Conservation (phyloP, 2,329 filamentous ascomycete species). For the Coniochaeta sp. region DNA sequence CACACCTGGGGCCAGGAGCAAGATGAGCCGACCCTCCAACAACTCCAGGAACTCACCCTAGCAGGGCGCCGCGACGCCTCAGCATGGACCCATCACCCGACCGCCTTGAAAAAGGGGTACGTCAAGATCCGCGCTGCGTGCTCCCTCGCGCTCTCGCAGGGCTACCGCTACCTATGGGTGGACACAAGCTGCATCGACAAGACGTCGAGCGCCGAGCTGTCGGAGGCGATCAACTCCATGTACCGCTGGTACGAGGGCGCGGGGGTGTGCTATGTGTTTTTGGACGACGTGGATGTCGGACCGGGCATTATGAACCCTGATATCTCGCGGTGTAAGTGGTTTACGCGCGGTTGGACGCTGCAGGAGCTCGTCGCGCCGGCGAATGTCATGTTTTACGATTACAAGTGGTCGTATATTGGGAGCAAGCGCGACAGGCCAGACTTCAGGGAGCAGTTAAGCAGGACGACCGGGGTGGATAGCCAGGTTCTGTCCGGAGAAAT, state of each 20-base stretch:
- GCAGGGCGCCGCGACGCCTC: background rate
- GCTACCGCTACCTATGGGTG: constrained; percentile 15
- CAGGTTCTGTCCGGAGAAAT: background rate
- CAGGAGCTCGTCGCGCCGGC: background rate
- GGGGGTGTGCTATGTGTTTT: constrained; percentile 15
- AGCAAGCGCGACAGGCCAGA: background rate
- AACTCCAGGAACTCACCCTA: background rate
- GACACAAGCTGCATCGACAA: constrained; percentile 21
- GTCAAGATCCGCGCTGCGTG: constrained; percentile 3
- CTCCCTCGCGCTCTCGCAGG: constrained; percentile 2
- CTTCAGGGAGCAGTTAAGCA: background rate
- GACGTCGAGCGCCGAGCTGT: constrained; percentile 15
- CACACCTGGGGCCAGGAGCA: constrained; percentile 11
- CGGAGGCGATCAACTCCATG: constrained; percentile 17
- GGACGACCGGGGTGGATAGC: background rate
- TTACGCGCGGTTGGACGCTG: background rate
- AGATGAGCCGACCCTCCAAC: background rate
- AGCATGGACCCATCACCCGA: background rate
- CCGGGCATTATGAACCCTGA: background rate
- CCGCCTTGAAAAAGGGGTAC: background rate
- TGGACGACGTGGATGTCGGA: constrained; percentile 10
- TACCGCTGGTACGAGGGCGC: constrained; percentile 16
- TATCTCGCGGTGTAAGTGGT: background rate
- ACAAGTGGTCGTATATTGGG: background rate
- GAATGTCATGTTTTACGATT: background rate